Percentiles rank a stretch among this genome's conserved stretches.
phyloP scores from a whole-genome alignment of 1,284 basidiomycete species.

The Jaminaea rosea region DNA sequence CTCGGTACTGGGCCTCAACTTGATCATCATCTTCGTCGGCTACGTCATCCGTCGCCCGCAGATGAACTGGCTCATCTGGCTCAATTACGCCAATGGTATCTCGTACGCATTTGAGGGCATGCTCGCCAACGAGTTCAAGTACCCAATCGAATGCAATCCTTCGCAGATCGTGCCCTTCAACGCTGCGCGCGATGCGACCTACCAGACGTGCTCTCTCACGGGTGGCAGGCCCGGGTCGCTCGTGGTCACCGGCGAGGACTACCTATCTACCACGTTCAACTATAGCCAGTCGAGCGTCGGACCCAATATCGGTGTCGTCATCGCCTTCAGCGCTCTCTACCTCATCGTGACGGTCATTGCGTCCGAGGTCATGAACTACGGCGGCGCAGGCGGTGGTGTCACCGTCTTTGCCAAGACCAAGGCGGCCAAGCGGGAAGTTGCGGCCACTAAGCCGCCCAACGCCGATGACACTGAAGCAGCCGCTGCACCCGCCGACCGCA shows the following conservation, averaged over 20 bases:
- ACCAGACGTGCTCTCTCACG: slow-evolving; percentile 24
- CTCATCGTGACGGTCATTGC: slow-evolving; percentile 34
- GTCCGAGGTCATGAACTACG: slow-evolving; percentile 16
- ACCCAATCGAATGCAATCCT: slow-evolving; percentile 26
- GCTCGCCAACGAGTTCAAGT: slow-evolving; percentile 54
- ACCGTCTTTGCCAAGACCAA: slow-evolving; percentile 13
- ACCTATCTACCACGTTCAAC: slow-evolving; percentile 20
- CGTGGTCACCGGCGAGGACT: slow-evolving; percentile 19
- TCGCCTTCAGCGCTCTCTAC: slow-evolving; percentile 26
- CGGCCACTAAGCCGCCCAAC: not conserved
- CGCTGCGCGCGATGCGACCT: slow-evolving; percentile 10
- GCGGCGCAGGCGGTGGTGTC: slow-evolving; percentile 10
- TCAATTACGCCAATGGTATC: slow-evolving; percentile 49
- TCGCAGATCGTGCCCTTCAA: slow-evolving; percentile 15
- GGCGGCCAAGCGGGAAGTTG: slow-evolving; percentile 5
- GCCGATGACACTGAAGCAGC: slow-evolving; percentile 10
- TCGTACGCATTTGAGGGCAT: slow-evolving; percentile 55
- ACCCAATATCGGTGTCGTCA: slow-evolving; percentile 28
- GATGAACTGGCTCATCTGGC: slow-evolving; percentile 48
- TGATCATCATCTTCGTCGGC: slow-evolving; percentile 60
- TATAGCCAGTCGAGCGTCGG: slow-evolving; percentile 15
- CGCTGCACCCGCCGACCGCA: slow-evolving; percentile 1
- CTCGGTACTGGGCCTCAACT: slow-evolving; percentile 56
- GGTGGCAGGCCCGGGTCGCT: slow-evolving; percentile 15
- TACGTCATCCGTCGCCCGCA: slow-evolving; percentile 59